Evolutionary conservation across 345 rosid genomes (phyloP).

Genomic region (Eutrema japonicum): DNA sequence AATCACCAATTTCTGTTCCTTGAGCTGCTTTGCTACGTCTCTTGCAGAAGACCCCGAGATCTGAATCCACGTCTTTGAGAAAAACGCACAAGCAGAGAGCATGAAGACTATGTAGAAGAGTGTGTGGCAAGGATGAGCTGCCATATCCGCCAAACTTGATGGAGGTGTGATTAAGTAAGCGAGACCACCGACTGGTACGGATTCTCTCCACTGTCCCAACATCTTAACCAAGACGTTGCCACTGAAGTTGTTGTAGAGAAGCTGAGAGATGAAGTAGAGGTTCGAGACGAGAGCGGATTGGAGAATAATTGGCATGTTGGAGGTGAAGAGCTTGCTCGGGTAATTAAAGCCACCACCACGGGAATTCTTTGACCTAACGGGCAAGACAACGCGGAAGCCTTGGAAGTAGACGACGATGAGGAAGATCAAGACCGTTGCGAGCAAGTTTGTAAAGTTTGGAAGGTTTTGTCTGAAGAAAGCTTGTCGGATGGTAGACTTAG

Average conservation of each 20-base stretch:
- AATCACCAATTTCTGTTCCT: neutral
- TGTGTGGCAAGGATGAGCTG: conserved; percentile 10
- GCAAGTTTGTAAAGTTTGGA: conserved; percentile 74
- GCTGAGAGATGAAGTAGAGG: conserved; percentile 74
- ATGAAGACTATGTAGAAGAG: conserved; percentile 28
- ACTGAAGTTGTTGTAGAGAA: conserved; percentile 60
- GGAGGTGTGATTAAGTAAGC: conserved; percentile 18
- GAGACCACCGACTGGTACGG: conserved; percentile 35
- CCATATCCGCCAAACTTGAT: neutral
- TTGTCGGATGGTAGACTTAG: conserved; percentile 62
- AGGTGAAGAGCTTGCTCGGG: conserved; percentile 77
- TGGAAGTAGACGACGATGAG: conserved; percentile 72
- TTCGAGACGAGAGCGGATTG: conserved; percentile 80
- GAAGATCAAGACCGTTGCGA: conserved; percentile 66
- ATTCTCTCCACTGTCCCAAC: conserved; percentile 70
- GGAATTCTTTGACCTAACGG: conserved; percentile 73
- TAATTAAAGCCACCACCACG: conserved; percentile 58
- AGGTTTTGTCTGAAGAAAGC: conserved; percentile 77
- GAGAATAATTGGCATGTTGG: conserved; percentile 82
- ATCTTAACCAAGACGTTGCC: conserved; percentile 65
- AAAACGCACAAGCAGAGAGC: conserved; percentile 16
- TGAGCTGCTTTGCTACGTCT: conserved; percentile 21
- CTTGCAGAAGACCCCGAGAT: conserved; percentile 10
- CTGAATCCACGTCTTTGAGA: conserved; percentile 5
- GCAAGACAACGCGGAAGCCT: conserved; percentile 73